Conservation (phyloP, 495 filamentous ascomycete genomes). For the Penicillium paradoxum region DNA sequence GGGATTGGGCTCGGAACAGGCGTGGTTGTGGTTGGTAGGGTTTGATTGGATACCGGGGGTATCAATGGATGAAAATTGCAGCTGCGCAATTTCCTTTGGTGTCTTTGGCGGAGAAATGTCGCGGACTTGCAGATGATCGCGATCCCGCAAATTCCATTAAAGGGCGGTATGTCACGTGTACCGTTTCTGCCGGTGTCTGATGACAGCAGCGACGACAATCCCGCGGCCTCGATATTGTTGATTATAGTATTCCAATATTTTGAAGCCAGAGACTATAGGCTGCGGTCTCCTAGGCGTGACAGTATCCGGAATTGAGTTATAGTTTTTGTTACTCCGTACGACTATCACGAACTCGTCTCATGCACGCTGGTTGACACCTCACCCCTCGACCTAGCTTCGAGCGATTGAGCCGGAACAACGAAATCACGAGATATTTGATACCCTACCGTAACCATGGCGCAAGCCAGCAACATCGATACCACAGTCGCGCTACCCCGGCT, state of each 20-base stretch:
- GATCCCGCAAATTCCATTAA: slow-evolving; percentile 15
- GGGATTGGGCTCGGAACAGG: background rate
- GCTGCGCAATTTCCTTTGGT: background rate
- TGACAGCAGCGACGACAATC: slow-evolving; percentile 11
- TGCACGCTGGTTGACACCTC: slow-evolving; percentile 3
- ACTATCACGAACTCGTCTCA: background rate
- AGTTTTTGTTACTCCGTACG: background rate
- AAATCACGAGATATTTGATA: background rate
- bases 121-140: background rate
- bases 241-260: background rate
- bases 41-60: background rate
- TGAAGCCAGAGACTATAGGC: background rate
- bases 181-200: slow-evolving; percentile 17
- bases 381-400: slow-evolving; percentile 5
- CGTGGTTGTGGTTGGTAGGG: background rate
- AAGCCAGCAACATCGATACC: slow-evolving; percentile 31
- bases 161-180: slow-evolving; percentile 26
- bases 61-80: background rate
- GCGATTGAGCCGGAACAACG: slow-evolving; percentile 4
- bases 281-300: slow-evolving; percentile 2
- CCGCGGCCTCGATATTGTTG: background rate
- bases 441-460: slow-evolving; percentile 32
- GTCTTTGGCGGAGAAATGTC: background rate
- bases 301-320: background rate
- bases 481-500: slow-evolving; percentile 44